Evolutionary conservation across 2,329 filamentous ascomycete genomes (phyloP).

Genomic region (Cytospora piceae): DNA sequence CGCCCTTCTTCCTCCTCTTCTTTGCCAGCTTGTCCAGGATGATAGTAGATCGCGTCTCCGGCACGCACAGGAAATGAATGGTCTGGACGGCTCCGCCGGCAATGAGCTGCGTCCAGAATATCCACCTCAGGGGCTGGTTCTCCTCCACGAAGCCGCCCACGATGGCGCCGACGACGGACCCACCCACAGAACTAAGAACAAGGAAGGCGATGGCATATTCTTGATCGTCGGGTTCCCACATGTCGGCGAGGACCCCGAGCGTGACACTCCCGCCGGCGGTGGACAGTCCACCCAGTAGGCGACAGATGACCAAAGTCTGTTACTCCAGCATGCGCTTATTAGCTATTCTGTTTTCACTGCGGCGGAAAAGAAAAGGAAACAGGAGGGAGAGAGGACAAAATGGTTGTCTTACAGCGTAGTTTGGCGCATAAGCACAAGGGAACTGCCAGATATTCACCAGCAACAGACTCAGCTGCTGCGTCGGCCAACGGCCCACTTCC

Average conservation of each 20-base stretch:
- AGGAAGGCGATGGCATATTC: conserved; percentile 65
- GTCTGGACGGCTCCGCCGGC: conserved; percentile 56
- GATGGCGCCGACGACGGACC: conserved; percentile 58
- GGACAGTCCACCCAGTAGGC: conserved; percentile 54
- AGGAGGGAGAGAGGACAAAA: neutral
- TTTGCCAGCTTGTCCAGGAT: conserved; percentile 63
- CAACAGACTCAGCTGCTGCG: conserved; percentile 54
- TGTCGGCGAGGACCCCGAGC: conserved; percentile 66
- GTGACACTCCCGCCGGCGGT: conserved; percentile 68
- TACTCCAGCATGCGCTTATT: neutral
- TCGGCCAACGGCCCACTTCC: conserved; percentile 55
- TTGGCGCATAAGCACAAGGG: conserved; percentile 47
- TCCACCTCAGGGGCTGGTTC: conserved; percentile 45
- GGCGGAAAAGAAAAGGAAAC: too few relatives aligned
- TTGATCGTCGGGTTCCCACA: conserved; percentile 61
- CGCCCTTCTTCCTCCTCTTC: conserved; percentile 52
- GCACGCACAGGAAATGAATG: conserved; percentile 53
- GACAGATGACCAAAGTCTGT: neutral
- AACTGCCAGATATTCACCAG: conserved; percentile 60
- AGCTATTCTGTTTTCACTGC: neutral
- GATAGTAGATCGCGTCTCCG: conserved; percentile 61
- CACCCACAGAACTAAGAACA: conserved; percentile 59
- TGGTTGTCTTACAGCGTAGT: conserved; percentile 37
- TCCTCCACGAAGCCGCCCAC: conserved; percentile 46
- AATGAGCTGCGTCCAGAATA: conserved; percentile 65